Conservation (phyloP, 2,329 filamentous ascomycete genomes). For the Sarocladium brachiariae region DNA sequence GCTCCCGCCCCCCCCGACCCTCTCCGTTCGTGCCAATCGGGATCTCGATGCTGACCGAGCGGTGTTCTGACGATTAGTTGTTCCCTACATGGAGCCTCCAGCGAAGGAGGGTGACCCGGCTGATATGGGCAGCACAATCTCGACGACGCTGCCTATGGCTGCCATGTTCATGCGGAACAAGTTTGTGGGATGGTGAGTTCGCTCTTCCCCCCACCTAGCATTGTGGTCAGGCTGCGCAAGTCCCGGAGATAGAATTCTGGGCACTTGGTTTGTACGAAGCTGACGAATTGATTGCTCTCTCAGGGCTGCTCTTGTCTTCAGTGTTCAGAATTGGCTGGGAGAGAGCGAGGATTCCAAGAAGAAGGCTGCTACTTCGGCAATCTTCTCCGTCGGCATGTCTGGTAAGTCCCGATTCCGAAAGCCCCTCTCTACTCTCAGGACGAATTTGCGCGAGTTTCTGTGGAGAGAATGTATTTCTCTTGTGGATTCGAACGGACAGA, state of each 20-base stretch:
- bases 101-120: constrained; percentile 43
- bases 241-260: no score
- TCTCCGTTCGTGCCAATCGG: not conserved
- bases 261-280: not conserved
- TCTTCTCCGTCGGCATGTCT: constrained; percentile 73
- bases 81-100: constrained; percentile 76
- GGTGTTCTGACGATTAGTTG: constrained; percentile 49
- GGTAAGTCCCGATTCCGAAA: constrained; percentile 49
- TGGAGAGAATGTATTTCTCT: no score
- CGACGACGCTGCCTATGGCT: constrained; percentile 86
- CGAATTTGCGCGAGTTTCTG: no score
- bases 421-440: no score
- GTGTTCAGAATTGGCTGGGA: constrained; percentile 69
- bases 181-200: constrained; percentile 58
- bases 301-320: constrained; percentile 67
- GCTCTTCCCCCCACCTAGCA: not conserved
- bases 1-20: not conserved
- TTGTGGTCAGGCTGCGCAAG: no score
- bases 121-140: constrained; percentile 65
- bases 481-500: no score
- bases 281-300: not conserved
- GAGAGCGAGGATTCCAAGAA: constrained; percentile 63
- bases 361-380: constrained; percentile 58
- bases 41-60: not conserved
- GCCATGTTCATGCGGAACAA: constrained; percentile 91